phyloP scores from a whole-genome alignment of 495 filamentous ascomycete genomes.

The Annulohypoxylon moriforme region DNA sequence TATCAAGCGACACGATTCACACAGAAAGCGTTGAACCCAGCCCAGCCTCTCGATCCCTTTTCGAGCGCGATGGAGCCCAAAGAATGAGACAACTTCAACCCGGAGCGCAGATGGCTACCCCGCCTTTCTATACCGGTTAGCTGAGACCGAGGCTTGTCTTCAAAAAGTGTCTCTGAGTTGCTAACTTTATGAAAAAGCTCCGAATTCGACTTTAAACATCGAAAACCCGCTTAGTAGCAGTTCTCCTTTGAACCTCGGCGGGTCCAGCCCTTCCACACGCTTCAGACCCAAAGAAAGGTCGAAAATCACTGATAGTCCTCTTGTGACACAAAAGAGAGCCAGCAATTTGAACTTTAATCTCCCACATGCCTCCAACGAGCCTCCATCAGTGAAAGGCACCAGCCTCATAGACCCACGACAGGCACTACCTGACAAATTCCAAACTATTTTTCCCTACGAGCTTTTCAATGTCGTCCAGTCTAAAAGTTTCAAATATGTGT shows the following conservation, averaged over 20 bases:
- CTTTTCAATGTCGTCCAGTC: conserved; percentile 95
- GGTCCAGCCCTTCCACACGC: conserved; percentile 56
- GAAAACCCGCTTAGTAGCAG: conserved; percentile 42
- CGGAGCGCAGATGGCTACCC: conserved; percentile 45
- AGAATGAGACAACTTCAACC: conserved; percentile 44
- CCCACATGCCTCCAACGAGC: conserved; percentile 43
- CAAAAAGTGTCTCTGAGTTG: not conserved
- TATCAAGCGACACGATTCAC: conserved; percentile 15
- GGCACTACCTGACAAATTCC: conserved; percentile 80
- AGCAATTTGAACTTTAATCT: conserved; percentile 36
- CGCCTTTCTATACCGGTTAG: conserved; percentile 51
- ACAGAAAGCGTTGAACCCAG: conserved; percentile 15
- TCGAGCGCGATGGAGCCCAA: conserved; percentile 23
- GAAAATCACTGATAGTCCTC: conserved; percentile 19
- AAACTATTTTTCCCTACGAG: conserved; percentile 79
- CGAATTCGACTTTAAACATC: conserved; percentile 28
- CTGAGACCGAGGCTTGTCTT: not conserved
- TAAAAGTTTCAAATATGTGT: conserved; percentile 80
- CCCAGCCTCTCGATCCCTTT: conserved; percentile 19
- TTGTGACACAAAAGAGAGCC: conserved; percentile 29
- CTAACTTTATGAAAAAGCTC: conserved; percentile 37
- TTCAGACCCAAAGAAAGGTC: conserved; percentile 46
- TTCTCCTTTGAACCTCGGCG: conserved; percentile 46
- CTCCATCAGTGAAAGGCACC: conserved; percentile 69
- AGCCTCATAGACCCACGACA: conserved; percentile 74